phyloP scores from a whole-genome alignment of 2,329 filamentous ascomycete species.

The Pseudopyrenochaeta lycopersici region DNA sequence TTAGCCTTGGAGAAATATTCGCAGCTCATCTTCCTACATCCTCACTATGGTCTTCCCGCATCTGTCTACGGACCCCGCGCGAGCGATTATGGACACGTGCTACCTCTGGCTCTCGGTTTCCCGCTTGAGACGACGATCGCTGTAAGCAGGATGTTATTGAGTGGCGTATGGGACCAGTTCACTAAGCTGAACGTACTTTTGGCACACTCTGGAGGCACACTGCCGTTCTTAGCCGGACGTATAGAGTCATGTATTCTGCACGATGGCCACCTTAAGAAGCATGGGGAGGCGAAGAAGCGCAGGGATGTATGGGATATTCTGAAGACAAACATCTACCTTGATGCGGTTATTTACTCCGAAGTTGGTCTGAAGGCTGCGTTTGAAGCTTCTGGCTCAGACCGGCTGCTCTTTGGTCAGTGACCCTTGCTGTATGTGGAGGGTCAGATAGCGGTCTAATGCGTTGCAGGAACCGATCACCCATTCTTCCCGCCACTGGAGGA shows the following conservation, averaged over 20 bases:
- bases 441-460: conserved; percentile 5
- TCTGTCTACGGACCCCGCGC: conserved; percentile 80
- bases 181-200: conserved; percentile 75
- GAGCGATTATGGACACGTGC: conserved; percentile 83
- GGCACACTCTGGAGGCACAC: conserved; percentile 86
- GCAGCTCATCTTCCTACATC: conserved; percentile 83
- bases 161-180: conserved; percentile 83
- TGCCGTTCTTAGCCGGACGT: conserved; percentile 87
- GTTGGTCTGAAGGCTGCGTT: conserved; percentile 77
- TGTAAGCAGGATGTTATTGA: conserved; percentile 85
- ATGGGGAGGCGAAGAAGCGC: conserved; percentile 67
- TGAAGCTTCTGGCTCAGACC: conserved; percentile 71
- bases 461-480: conserved; percentile 75
- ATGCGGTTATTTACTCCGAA: conserved; percentile 84
- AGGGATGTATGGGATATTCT: conserved; percentile 70
- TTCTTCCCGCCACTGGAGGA: conserved; percentile 80
- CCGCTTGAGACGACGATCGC: conserved; percentile 94
- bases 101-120: conserved; percentile 86
- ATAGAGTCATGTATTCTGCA: conserved; percentile 89
- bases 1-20: conserved; percentile 70
- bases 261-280: conserved; percentile 75
- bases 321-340: conserved; percentile 82
- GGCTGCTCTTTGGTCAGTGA: conserved; percentile 74
- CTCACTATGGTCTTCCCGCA: conserved; percentile 87
- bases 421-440: background rate